Base-by-base conservation (phyloP, 306 rosid genomes). In the Prunus dulcis region DNA sequence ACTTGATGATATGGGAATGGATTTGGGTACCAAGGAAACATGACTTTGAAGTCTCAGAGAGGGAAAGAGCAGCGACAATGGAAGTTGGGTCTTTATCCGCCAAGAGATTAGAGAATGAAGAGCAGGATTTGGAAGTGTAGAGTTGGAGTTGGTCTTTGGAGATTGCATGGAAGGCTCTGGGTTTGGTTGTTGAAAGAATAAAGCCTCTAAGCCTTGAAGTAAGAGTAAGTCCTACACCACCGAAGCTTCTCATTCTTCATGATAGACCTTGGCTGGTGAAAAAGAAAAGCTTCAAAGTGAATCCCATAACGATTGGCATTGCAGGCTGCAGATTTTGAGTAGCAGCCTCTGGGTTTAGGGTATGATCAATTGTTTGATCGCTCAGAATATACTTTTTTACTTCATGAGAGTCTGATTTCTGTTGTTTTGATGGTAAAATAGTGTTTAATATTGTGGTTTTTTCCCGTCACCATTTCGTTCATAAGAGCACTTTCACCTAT, bases 31-130 rank as follows among this genome's bases (percentile, higher is more conserved):
- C 90, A 23, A 82, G 73, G 72, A 68, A 2, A 41, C 2, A 74
- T 8, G 93, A 89, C 10, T 79, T 73, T 53, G 32, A 55, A 61
- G 64, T 71, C 78, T 74, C 87, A 27, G 85, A 81, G 27, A 80
- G 49, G 22, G 80, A 78, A 46, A 89, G 89, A 13, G 90, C 86
- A 49, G 76, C 43, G 45, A 82, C 84, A 78, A 84, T 78, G 61
- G 82, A 55, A 49, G 46, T 20, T 58, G 86, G 81, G 52, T 86
- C 80, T 77, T 49, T 75, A 22, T 74, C 75, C 67, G 43, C 63
- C 28, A 68, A 47, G 67, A 76, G 32, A 81, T 25, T 41, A 73
- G 70, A 74, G 65, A 34, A 61, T 64, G 60, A 75, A 74, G 64
- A 20, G 74, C 30, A 51, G 51, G 82, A 53, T 75, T 47, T 69